A percentile compares a stretch with the other conserved stretches of the same genome.
Conservation (phyloP, 177 flowering plant genomes). For the Vitis hybrid region DNA sequence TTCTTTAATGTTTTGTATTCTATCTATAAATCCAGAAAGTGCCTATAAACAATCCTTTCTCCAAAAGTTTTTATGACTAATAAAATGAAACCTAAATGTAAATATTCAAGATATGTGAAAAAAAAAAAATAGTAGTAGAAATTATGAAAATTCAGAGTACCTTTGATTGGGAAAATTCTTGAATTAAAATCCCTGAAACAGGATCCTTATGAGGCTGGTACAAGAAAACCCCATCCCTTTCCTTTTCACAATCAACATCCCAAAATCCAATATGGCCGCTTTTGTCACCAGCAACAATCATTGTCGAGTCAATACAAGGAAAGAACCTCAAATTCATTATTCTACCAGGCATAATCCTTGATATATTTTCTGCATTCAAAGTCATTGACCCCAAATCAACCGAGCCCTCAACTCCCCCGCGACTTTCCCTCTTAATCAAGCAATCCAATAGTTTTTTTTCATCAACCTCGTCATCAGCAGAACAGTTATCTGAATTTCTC, state of each 20-base stretch:
- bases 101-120: background rate
- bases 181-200: constrained; percentile 53
- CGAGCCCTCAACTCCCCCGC: background rate
- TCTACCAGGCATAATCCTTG: constrained; percentile 47
- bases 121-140: background rate
- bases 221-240: constrained; percentile 35
- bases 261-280: constrained; percentile 69
- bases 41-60: too few species aligned
- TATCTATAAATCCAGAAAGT: too few species aligned
- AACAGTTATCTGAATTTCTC: background rate
- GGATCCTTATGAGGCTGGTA: constrained; percentile 58
- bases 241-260: constrained; percentile 48
- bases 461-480: too few species aligned
- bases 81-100: background rate
- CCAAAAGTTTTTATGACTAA: too few species aligned
- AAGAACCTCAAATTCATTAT: constrained; percentile 48
- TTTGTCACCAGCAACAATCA: constrained; percentile 37
- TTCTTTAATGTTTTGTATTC: too few species aligned
- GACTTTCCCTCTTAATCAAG: background rate
- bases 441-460: too few species aligned
- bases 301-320: constrained; percentile 23
- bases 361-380: constrained; percentile 34
- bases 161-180: constrained; percentile 43
- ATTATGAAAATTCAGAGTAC: constrained; percentile 22
- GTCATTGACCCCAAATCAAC: constrained; percentile 17